Evolutionary conservation across 2,329 filamentous ascomycete species (phyloP).

Genomic region (Amylocarpus encephaloides): DNA sequence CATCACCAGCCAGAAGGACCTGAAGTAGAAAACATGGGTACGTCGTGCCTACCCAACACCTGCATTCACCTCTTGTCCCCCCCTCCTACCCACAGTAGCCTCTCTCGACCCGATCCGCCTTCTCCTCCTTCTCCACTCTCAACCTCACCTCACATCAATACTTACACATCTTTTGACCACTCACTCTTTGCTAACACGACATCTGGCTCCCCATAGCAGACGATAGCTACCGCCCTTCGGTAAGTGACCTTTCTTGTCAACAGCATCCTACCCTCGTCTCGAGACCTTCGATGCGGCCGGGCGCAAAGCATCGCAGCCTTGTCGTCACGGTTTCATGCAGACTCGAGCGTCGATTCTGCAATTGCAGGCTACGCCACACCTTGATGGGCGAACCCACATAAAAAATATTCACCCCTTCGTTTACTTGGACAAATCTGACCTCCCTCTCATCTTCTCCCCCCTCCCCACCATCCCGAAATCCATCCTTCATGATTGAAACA

Average conservation of each 20-base stretch:
- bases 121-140: conserved; percentile 5
- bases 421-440: not conserved
- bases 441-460: not conserved
- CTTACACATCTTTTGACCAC: conserved; percentile 1
- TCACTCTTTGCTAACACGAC: conserved; percentile 2
- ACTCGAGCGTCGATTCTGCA: conserved; percentile 1
- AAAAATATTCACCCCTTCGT: not conserved
- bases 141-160: not conserved
- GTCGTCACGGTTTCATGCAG: conserved; percentile 6
- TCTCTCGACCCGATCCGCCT: conserved; percentile 1
- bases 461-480: not conserved
- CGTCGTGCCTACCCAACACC: conserved; percentile 8
- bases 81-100: not conserved
- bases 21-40: conserved; percentile 14
- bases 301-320: conserved; percentile 6
- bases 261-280: not conserved
- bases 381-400: conserved; percentile 12
- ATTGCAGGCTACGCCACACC: conserved; percentile 13
- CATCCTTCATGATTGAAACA: conserved; percentile 26
- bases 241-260: conserved; percentile 4
- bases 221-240: conserved; percentile 11
- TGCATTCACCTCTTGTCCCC: conserved; percentile 6
- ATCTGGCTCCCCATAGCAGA: conserved; percentile 5
- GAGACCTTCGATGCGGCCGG: not conserved
- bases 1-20: conserved; percentile 9